phyloP scores from a whole-genome alignment of 1,284 basidiomycete genomes.

The Thelephora terrestris region DNA sequence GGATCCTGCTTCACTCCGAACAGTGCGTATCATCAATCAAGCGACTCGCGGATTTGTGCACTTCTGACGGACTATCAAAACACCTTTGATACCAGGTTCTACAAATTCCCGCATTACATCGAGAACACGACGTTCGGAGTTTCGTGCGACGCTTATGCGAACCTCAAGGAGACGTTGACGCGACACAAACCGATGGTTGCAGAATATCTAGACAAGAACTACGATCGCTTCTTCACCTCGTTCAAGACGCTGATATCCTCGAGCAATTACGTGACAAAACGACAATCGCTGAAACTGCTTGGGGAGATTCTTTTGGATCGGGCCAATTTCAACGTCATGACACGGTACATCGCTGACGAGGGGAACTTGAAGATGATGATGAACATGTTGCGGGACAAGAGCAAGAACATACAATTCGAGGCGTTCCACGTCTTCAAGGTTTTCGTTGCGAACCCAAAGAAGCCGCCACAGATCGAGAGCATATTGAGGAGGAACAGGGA shows the following conservation, averaged over 20 bases:
- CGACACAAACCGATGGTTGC: conserved; percentile 97
- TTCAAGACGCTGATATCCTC: conserved; percentile 91
- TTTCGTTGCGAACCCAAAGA: conserved; percentile 99
- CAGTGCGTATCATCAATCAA: conserved; percentile 48
- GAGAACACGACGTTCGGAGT: conserved; percentile 97
- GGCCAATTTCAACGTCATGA: conserved; percentile 98
- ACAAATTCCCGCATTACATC: conserved; percentile 94
- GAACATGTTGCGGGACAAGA: conserved; percentile 95
- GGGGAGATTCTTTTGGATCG: conserved; percentile 97
- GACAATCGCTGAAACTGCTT: conserved; percentile 95
- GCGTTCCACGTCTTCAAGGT: conserved; percentile 99
- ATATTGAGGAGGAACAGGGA: conserved; percentile 94
- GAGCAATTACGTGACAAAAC: conserved; percentile 98
- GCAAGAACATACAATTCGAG: conserved; percentile 99
- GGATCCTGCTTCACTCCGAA: conserved; percentile 87
- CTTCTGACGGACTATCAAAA: not conserved
- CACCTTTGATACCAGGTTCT: conserved; percentile 58
- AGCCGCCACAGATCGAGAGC: conserved; percentile 87
- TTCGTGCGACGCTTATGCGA: conserved; percentile 95
- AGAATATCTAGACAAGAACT: conserved; percentile 91
- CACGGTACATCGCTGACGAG: conserved; percentile 88
- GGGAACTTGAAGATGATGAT: conserved; percentile 99
- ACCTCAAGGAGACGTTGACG: conserved; percentile 93
- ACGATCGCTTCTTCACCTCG: conserved; percentile 93
- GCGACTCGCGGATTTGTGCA: not conserved